These are phyloP conservation scores for Colletotrichum musae DNA, from an alignment of 2,329 filamentous ascomycete species.

Conservation along the genomic window DNA sequence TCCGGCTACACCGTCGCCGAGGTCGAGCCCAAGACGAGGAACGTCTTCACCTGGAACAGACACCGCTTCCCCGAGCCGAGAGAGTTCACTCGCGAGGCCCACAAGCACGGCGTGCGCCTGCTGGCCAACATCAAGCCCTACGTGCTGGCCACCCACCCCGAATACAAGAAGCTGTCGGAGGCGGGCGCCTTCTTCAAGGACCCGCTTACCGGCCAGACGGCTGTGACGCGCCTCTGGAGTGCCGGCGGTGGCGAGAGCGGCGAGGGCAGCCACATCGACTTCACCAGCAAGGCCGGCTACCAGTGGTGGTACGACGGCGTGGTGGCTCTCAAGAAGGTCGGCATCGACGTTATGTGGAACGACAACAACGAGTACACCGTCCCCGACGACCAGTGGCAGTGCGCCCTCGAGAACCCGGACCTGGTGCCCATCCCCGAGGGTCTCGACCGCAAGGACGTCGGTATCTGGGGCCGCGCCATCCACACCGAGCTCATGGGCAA, in stretches of 20 bases:
- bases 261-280: constrained; percentile 80
- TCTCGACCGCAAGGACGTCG: constrained; percentile 64
- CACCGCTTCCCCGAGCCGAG: constrained; percentile 79
- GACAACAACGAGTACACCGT: constrained; percentile 84
- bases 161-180: constrained; percentile 72
- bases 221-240: constrained; percentile 77
- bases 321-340: constrained; percentile 70
- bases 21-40: constrained; percentile 76
- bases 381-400: constrained; percentile 75
- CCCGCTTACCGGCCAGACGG: constrained; percentile 64
- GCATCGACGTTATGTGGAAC: constrained; percentile 84
- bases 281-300: constrained; percentile 76
- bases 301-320: constrained; percentile 82
- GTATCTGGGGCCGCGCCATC: constrained; percentile 78
- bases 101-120: constrained; percentile 75
- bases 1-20: constrained; percentile 81
- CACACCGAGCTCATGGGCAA: constrained; percentile 81
- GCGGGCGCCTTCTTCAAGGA: constrained; percentile 76
- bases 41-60: constrained; percentile 80
- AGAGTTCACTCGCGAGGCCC: constrained; percentile 73
- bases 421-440: constrained; percentile 53
- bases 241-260: constrained; percentile 79
- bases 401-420: constrained; percentile 64
- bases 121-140: constrained; percentile 83
- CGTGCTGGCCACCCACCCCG: constrained; percentile 76